Evolutionary conservation across 106 monocot genomes (phyloP), one percentile per base, ranked within the genome.

Genomic region (Platanthera zijinensis): DNA sequence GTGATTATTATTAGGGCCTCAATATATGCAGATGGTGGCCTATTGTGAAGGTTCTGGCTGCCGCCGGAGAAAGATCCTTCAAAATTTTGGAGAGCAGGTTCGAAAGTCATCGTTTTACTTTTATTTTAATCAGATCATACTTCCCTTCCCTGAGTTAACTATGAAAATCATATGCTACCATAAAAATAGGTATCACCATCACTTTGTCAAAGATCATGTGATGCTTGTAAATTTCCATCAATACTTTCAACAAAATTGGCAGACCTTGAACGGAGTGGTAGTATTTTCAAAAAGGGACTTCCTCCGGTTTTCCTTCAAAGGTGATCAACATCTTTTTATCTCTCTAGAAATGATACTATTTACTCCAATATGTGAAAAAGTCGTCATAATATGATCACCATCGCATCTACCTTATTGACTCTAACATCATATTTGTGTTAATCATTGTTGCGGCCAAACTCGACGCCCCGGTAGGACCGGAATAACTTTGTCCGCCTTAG

Each of bases 81-180:
- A 89, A 62, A 87, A 78, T 84, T 96, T 96, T 81, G 96, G 96
- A 54, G 93, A 96, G 80, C 75, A 87, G 88, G 96, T 96, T 76
- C 22, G n/a, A n/a, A 18, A 50, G 50, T 5, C 22, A 61, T 5
- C 8, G 1, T 61, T 13, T 46, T 48, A 5, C 39, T 47, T 25
- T 0, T n/a, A 17, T 48, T 70, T 46, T 70, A 18, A 15, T 70
- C 48, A 39, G 70, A 70, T 39, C 10, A 25, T 10, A 4, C 48
- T 70, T 5, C n/a, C 48, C 10, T 70, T 70, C 47, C 71, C 32
- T 52, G 49, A 17, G 50, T 77, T 6, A 74, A 71, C 45, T 47
- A 30, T 17, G 25, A 52, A 28, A 21, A 10, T 32, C 7, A 10
- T 22, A 49, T 85, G 9, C 13, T 18, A 52, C 78, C 10, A 56